These are phyloP conservation scores for Penicillium sclerotiorum DNA, from an alignment of 2,329 filamentous ascomycete species.

Conservation along the genomic window DNA sequence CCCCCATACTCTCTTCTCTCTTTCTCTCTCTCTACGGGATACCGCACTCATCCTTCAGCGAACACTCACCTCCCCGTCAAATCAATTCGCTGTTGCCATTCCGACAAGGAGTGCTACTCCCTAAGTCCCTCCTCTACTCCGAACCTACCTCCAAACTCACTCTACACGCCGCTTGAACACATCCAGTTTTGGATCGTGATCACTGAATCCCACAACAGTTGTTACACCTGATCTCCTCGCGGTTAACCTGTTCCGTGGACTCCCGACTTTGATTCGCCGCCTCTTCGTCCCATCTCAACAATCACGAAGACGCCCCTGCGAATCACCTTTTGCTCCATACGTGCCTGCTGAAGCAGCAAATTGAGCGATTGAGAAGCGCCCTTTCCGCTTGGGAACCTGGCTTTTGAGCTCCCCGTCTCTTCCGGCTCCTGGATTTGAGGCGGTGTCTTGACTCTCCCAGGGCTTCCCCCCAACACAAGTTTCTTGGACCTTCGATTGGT, in stretches of 20 bases:
- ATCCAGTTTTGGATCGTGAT: no score
- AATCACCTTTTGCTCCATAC: not conserved
- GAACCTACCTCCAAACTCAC: not conserved
- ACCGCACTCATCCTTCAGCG: constrained; percentile 2
- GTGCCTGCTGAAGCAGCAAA: constrained; percentile 1
- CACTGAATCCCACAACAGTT: no score
- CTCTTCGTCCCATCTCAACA: constrained; percentile 3
- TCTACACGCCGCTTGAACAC: not conserved
- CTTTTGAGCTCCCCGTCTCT: constrained; percentile 24
- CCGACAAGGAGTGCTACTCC: constrained; percentile 6
- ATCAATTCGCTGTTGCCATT: constrained; percentile 7
- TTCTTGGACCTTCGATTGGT: not conserved
- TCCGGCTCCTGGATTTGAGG: constrained; percentile 24
- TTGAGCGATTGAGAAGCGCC: constrained; percentile 9
- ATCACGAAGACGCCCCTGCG: constrained; percentile 4
- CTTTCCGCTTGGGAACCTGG: constrained; percentile 24
- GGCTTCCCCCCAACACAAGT: constrained; percentile 19
- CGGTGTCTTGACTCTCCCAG: constrained; percentile 23
- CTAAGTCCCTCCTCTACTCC: not conserved
- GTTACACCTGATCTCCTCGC: not conserved
- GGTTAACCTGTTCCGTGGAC: not conserved
- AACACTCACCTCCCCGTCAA: not conserved
- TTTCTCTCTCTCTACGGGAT: constrained; percentile 13
- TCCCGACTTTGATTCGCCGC: constrained; percentile 5
- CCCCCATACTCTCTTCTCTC: constrained; percentile 7